Conservation (phyloP, 106 monocot genomes). For the Dactylorhiza incarnata region DNA sequence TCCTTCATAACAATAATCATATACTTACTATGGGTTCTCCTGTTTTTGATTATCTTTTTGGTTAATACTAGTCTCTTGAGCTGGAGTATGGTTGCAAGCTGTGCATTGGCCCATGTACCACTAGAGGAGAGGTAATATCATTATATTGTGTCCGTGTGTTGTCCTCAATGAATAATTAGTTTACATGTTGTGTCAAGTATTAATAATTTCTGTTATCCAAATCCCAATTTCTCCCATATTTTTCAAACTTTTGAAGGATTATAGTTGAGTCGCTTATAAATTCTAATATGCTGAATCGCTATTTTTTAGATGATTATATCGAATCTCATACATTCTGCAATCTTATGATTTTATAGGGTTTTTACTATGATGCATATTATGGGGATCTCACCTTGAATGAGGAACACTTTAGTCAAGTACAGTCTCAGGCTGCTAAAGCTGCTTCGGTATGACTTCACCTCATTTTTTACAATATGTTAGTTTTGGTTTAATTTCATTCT, state of each 20-base stretch:
- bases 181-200: background rate
- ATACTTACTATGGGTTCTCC: too few species aligned
- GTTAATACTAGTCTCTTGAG: constrained; percentile 54
- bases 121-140: constrained; percentile 79
- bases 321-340: background rate
- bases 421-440: constrained; percentile 81
- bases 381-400: constrained; percentile 83
- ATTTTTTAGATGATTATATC: background rate
- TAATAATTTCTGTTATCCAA: too few species aligned
- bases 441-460: constrained; percentile 42
- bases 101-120: constrained; percentile 97
- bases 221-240: too few species aligned
- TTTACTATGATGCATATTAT: constrained; percentile 98
- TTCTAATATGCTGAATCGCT: background rate
- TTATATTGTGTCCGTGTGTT: background rate
- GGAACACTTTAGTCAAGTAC: constrained; percentile 73
- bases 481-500: background rate
- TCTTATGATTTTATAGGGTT: constrained; percentile 46
- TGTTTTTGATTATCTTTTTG: background rate
- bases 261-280: background rate
- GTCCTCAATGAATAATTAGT: background rate
- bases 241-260: background rate
- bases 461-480: background rate
- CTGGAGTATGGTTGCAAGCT: constrained; percentile 90
- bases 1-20: background rate